Base-by-base conservation (phyloP, 2,329 filamentous ascomycete species). In the Trichoderma arundinaceum region DNA sequence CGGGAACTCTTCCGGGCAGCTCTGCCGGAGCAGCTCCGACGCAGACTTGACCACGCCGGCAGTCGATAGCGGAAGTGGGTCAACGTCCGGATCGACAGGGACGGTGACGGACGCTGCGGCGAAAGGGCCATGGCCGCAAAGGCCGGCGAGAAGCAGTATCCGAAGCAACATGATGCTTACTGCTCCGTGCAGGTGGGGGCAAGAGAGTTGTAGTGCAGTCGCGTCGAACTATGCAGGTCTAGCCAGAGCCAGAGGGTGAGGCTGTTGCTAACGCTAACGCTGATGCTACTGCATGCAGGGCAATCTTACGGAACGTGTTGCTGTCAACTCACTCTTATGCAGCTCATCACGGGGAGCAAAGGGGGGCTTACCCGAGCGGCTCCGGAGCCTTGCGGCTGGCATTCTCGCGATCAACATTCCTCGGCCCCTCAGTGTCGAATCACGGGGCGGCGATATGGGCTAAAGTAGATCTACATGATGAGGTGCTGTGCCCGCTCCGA, bases 1-100 rank as follows among this genome's bases (percentile, higher is more conserved):
- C 7, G 65, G 61, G 1, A 72, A 56, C 69, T 78, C 77, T 41
- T 78, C 76, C 3, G 76, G 77, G 46, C 74, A 76, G 65, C 77
- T 78, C 10, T 66, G 61, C 4, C 65, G 66, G 57, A 77, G 74
- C 7, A 78, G 72, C 17, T 78, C 72, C 1, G 62, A 64, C 2
- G 73, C 68, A 13, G 76, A 75, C 6, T 66, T 70, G 43, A 73
- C 76, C 7, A 68, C 68, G 33, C 66, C 66, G 7, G 67, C 41
- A 2, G 48, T 64, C 17, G 66, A 59, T 17, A 76, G 69, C 4
- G 74, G 72, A 2, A 77, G 68, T 28, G 72, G 72, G 22, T 69
- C 63, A 49, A 78, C 74, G 7, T 71, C 62, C 17, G 62, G 15
- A 44, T 44, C 46, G 38, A 65, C 46, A 41, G 62, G 62, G 54